Base-by-base conservation (phyloP, 2,329 filamentous ascomycete species). In the Colletotrichum karsti region DNA sequence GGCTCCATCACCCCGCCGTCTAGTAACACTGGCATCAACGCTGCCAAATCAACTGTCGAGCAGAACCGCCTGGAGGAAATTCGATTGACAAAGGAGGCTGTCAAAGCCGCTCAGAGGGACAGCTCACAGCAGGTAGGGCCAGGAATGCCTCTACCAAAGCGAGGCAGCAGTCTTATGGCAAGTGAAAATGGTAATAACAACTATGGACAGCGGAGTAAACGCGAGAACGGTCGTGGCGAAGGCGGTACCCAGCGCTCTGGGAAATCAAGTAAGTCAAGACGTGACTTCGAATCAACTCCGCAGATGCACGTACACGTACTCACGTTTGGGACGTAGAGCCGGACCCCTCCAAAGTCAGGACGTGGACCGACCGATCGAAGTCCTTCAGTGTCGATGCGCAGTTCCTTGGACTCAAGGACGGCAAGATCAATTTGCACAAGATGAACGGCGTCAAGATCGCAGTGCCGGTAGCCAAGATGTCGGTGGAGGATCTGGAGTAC, bases 361-460 rank as follows among this genome's bases (percentile, higher is more conserved):
- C 91, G 3, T 99, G 96, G 96, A 97, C 94, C 33, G 96, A 99
- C 80, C 90, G 96, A 73, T 94, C 94, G 37, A 96, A 95, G 74
- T 95, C 95, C 1, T 99, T 99, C 82, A 98, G 94, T 73, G 96
- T 99, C 62, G 96, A 98, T 72, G 96, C 96, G 15, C 94, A 99
- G 77, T 99, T 98, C 76, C 89, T 99, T 57, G 95, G 94, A 28
- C 87, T 98, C 58, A 94, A 94, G 78, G 96, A 98, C 77, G 94
- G 95, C 71, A 98, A 98, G 80, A 97, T 99, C 72, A 97, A 99
- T 80, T 85, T 99, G 22, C 96, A 99, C 84, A 99, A 99, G 83
- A 88, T 94, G 81, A 99, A 99, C 77, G 96, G 96, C 39, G 94
- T 99, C 74, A 98, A 98, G 81, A 99, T 99, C 79, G 96, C 96